Evolutionary conservation across 2,329 filamentous ascomycete species (phyloP), one percentile per base, ranked within the genome.

Genomic region (Trichoderma citrinoviride): DNA sequence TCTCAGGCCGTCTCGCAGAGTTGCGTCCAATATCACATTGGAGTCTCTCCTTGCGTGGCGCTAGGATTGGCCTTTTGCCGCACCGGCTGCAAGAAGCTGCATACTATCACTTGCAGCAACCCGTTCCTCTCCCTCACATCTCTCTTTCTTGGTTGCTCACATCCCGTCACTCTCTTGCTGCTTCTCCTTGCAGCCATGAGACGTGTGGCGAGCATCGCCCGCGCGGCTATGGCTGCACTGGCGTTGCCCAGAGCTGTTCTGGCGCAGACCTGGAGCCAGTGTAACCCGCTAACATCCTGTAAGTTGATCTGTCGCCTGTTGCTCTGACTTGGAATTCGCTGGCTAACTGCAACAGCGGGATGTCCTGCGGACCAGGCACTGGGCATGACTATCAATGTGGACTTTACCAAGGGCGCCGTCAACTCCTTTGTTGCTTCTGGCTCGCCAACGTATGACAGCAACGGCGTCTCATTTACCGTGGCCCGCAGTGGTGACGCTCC

Each of bases 391-490:
- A 88, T 93, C 71, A 84, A 86, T 67, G 88, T 95, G 77, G 92
- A 97, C 79, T 96, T 98, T 78, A 89, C 86, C 40, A 81, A 90
- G 69, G 91, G 91, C 67, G 77, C 82, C 33, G 93, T 95, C 55
- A 87, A 91, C 77, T 90, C 91, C 52, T 98, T 97, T 77, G 87
- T 85, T 2, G 77, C 88, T 5, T 86, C 85, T 37, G 90, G 91
- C 61, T 83, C 81, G 19, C 87, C 91, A 3, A 87, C 87, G 1
- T 98, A 97, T 79, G 85, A 83, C 74, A 81, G 82, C 27, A 85
- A 93, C 74, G 95, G 95, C 66, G 93, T 85, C 27, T 86, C 85
- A 17, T 96, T 99, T 76, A 93, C 91, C 27, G 89, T 99, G 60
- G 78, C 86, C 60, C 81, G 88, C 73, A 83, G 88, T 57, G 93